Evolutionary conservation across 345 rosid species (phyloP).

Genomic region (Rhizophora apiculata): DNA sequence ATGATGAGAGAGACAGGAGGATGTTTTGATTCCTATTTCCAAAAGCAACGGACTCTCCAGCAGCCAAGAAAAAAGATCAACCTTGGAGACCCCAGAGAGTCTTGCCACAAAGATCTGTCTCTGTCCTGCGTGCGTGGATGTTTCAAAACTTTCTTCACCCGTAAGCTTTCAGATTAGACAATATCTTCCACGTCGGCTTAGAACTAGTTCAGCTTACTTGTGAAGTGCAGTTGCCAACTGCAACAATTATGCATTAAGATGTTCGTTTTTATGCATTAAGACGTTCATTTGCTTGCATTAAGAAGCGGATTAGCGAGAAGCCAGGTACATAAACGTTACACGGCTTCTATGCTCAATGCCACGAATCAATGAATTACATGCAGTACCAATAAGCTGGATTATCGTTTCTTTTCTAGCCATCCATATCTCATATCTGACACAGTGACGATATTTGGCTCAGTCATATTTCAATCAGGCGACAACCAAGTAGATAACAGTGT

Average conservation of each 20-base stretch:
- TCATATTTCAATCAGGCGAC: background rate
- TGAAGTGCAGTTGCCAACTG: background rate
- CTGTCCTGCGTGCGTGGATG: conserved; percentile 91
- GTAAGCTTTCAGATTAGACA: conserved; percentile 36
- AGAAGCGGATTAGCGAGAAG: conserved; percentile 86
- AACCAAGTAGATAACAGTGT: no score
- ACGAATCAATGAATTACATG: background rate
- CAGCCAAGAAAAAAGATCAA: conserved; percentile 73
- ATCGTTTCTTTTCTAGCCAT: no score
- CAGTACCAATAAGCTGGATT: no score
- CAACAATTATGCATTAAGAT: background rate
- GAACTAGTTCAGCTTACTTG: background rate
- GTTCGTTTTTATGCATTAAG: background rate
- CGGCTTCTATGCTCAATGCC: background rate
- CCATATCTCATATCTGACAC: no score
- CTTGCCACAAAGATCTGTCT: conserved; percentile 82
- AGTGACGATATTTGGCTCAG: background rate
- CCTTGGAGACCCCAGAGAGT: conserved; percentile 93
- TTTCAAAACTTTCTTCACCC: conserved; percentile 97
- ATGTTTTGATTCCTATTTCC: conserved; percentile 44
- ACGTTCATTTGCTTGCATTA: conserved; percentile 62
- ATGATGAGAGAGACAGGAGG: conserved; percentile 38
- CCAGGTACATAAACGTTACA: conserved; percentile 46
- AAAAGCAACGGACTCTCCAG: conserved; percentile 72
- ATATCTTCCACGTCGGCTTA: background rate